Conservation (phyloP, 2,329 filamentous ascomycete species). For the Arthrobotrys megalospora region DNA sequence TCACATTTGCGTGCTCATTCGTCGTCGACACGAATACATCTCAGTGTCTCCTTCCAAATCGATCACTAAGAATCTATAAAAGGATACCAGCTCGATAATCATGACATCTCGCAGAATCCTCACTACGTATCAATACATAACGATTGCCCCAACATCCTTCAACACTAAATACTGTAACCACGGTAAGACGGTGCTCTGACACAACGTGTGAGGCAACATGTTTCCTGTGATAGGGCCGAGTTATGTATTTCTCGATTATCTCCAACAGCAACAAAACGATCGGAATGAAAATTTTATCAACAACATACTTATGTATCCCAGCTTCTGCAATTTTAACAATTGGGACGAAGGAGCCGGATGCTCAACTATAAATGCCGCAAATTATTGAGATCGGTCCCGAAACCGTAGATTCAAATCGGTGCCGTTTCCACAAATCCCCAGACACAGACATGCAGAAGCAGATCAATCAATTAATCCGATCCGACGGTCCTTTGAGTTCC, state of each 20-base stretch:
- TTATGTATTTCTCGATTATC: slow-evolving; percentile 18
- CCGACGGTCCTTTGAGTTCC: slow-evolving; percentile 16
- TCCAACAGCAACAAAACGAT: neutral
- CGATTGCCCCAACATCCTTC: slow-evolving; percentile 3
- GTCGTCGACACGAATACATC: neutral
- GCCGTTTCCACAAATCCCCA: neutral
- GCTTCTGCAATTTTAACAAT: slow-evolving; percentile 32
- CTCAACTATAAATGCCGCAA: slow-evolving; percentile 51
- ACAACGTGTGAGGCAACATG: slow-evolving; percentile 32
- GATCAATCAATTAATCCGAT: slow-evolving; percentile 46
- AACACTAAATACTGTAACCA: slow-evolving; percentile 38
- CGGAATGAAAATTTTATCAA: slow-evolving; percentile 21
- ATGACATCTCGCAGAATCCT: slow-evolving; percentile 20
- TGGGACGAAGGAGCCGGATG: slow-evolving; percentile 1
- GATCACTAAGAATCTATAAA: slow-evolving; percentile 5
- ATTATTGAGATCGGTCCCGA: slow-evolving; percentile 34
- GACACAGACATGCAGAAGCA: slow-evolving; percentile 15
- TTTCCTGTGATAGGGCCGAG: slow-evolving; percentile 13
- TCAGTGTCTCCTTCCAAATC: slow-evolving; percentile 36
- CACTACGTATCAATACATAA: slow-evolving; percentile 9
- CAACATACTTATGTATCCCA: slow-evolving; percentile 6
- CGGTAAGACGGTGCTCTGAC: slow-evolving; percentile 54
- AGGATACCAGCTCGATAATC: slow-evolving; percentile 40
- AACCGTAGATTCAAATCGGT: slow-evolving; percentile 12
- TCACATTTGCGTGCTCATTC: slow-evolving; percentile 46